A percentile compares a stretch with the other conserved stretches of the same genome.
phyloP scores from a whole-genome alignment of 2,329 filamentous ascomycete species.

The Fusarium graminum region DNA sequence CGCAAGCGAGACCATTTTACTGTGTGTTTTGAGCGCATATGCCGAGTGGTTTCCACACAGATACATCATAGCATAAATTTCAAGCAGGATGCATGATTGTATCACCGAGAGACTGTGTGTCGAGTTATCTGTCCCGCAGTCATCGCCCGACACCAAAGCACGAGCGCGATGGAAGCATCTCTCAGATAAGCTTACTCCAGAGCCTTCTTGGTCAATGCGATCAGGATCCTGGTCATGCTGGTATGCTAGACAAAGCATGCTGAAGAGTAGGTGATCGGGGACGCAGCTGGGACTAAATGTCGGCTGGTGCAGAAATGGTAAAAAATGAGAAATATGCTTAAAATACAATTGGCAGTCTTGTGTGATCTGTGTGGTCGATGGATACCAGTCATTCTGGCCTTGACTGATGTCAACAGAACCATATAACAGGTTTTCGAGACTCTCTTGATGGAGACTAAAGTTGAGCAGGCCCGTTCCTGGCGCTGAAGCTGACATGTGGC shows the following conservation, averaged over 20 bases:
- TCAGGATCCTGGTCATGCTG: constrained; percentile 57
- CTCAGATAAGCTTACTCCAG: constrained; percentile 15
- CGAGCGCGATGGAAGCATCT: constrained; percentile 24
- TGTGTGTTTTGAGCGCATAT: constrained; percentile 56
- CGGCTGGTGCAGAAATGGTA: constrained; percentile 16
- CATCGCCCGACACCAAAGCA: constrained; percentile 3
- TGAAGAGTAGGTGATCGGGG: constrained; percentile 49
- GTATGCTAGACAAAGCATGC: constrained; percentile 56
- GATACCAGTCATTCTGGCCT: constrained; percentile 48
- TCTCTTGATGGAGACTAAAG: constrained; percentile 28
- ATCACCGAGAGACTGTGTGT: constrained; percentile 49
- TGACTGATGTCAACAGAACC: constrained; percentile 51
- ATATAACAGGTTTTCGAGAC: constrained; percentile 49
- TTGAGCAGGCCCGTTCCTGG: constrained; percentile 14
- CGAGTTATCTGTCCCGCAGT: constrained; percentile 34
- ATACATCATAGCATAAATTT: constrained; percentile 60
- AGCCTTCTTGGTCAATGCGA: constrained; percentile 37
- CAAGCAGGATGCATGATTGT: constrained; percentile 56
- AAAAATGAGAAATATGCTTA: constrained; percentile 9
- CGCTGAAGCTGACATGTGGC: background rate
- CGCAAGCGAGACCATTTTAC: constrained; percentile 56
- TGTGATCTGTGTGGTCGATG: background rate
- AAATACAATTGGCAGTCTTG: constrained; percentile 19
- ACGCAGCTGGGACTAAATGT: constrained; percentile 11
- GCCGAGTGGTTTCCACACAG: constrained; percentile 54